A percentile compares a stretch with the other conserved stretches of the same genome.
These are phyloP conservation scores for Colletotrichum brevisporum DNA, from an alignment of 2,329 filamentous ascomycete species.

Conservation along the genomic window DNA sequence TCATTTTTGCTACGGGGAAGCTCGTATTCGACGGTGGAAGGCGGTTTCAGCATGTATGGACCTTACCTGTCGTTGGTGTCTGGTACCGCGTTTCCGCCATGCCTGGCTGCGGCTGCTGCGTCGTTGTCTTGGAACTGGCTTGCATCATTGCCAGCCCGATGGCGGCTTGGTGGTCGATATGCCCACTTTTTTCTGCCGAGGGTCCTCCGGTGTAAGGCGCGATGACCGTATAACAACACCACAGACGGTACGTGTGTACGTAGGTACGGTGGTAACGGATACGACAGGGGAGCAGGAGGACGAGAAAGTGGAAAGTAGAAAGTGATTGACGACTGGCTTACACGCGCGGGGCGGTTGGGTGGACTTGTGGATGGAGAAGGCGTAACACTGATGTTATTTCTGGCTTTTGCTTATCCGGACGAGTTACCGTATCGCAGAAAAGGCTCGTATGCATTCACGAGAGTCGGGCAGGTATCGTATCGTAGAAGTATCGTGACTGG, in stretches of 20 bases:
- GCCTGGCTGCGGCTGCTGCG: slow-evolving; percentile 19
- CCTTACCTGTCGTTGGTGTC: slow-evolving; percentile 35
- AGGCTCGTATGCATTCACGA: slow-evolving; percentile 7
- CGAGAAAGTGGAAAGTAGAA: slow-evolving; percentile 16
- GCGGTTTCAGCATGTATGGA: slow-evolving; percentile 24
- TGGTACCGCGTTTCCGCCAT: slow-evolving; percentile 41
- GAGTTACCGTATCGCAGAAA: slow-evolving; percentile 7
- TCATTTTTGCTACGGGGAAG: not conserved
- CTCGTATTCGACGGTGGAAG: slow-evolving; percentile 28
- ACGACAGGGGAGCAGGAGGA: not conserved
- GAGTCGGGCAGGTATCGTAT: slow-evolving; percentile 5
- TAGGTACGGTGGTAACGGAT: not conserved
- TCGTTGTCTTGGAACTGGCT: slow-evolving; percentile 38
- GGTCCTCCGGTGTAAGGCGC: not conserved
- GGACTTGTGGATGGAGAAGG: slow-evolving; percentile 1
- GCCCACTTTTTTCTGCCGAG: slow-evolving; percentile 20
- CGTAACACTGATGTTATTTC: slow-evolving; percentile 26
- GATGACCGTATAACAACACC: not conserved
- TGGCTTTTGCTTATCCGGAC: slow-evolving; percentile 11
- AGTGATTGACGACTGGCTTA: slow-evolving; percentile 21
- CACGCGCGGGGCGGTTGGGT: slow-evolving; percentile 7
- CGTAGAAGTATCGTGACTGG: slow-evolving; percentile 7
- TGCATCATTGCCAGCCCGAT: slow-evolving; percentile 37
- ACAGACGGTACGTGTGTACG: too few relatives aligned
- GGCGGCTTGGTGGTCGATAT: slow-evolving; percentile 36